These are phyloP conservation scores for Centrapalus pauciflorus DNA, from an alignment of 129 eudicot genomes.

Conservation along the genomic window DNA sequence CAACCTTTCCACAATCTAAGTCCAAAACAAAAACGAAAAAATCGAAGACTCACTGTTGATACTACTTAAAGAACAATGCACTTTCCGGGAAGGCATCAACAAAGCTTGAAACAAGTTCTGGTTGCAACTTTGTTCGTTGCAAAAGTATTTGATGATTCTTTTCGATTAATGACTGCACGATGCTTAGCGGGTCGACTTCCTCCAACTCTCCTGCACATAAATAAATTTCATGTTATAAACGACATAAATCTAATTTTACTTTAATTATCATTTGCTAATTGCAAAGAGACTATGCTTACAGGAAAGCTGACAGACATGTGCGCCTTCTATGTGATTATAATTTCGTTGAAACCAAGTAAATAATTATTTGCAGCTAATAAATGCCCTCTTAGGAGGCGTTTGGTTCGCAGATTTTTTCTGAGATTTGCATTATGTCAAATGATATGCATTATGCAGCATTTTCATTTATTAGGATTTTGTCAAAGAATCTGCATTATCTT, in stretches of 20 bases:
- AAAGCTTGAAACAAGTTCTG: conserved; percentile 45
- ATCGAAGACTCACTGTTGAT: not conserved
- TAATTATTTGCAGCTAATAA: too few species aligned
- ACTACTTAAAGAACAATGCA: conserved; percentile 26
- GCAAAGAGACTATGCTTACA: not conserved
- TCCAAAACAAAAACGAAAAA: not conserved
- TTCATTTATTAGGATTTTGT: too few species aligned
- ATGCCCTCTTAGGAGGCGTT: too few species aligned
- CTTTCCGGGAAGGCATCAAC: conserved; percentile 49
- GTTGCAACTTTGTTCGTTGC: conserved; percentile 37
- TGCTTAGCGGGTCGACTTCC: conserved; percentile 40
- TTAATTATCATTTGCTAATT: not conserved
- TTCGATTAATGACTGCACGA: conserved; percentile 37
- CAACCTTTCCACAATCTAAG: not conserved
- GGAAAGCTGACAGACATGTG: too few species aligned
- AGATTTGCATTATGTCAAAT: too few species aligned
- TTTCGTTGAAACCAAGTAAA: too few species aligned
- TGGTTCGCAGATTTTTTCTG: too few species aligned
- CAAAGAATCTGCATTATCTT: too few species aligned
- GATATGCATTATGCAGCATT: too few species aligned
- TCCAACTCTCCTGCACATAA: conserved; percentile 43
- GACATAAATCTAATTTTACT: not conserved
- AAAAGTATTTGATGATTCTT: conserved; percentile 41
- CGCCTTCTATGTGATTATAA: too few species aligned
- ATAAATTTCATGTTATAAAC: conserved; percentile 4